Evolutionary conservation across 176 grass and related monocot species (phyloP).

Genomic region (Juncus effusus): DNA sequence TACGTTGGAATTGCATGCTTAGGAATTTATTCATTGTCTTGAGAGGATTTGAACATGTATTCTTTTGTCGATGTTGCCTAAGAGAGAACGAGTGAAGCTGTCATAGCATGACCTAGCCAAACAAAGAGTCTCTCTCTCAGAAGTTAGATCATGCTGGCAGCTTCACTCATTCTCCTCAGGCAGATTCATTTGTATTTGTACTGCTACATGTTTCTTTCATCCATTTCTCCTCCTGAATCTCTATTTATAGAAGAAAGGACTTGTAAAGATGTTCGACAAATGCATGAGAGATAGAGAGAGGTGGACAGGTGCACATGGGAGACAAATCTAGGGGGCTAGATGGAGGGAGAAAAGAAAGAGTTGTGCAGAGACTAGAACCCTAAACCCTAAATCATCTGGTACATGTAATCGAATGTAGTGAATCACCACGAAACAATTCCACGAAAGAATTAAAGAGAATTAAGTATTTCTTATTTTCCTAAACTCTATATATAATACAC

Average conservation of each 20-base stretch:
- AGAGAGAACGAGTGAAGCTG: slow-evolving; percentile 80
- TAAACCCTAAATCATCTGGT: background rate
- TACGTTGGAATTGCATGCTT: no score
- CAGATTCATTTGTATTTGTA: slow-evolving; percentile 18
- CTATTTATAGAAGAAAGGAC: slow-evolving; percentile 21
- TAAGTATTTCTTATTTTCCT: no score
- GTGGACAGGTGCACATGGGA: slow-evolving; percentile 29
- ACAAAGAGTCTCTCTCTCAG: background rate
- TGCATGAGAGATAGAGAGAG: slow-evolving; percentile 16
- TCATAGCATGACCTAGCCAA: slow-evolving; percentile 84
- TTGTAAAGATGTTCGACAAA: background rate
- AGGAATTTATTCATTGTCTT: no score
- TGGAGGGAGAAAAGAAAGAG: slow-evolving; percentile 21
- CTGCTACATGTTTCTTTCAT: slow-evolving; percentile 2
- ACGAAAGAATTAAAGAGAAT: no score
- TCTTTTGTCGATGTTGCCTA: slow-evolving; percentile 17
- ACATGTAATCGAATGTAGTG: no score
- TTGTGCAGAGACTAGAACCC: slow-evolving; percentile 8
- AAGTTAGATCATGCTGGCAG: slow-evolving; percentile 96
- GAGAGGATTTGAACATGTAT: no score
- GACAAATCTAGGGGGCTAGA: slow-evolving; percentile 32
- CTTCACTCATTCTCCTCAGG: slow-evolving; percentile 75
- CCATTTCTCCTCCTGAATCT: slow-evolving; percentile 1
- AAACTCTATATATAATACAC: no score
- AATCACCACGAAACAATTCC: no score